Evolutionary conservation across 768 basidiomycete species (phyloP).

Genomic region (Daedaleopsis nitida): DNA sequence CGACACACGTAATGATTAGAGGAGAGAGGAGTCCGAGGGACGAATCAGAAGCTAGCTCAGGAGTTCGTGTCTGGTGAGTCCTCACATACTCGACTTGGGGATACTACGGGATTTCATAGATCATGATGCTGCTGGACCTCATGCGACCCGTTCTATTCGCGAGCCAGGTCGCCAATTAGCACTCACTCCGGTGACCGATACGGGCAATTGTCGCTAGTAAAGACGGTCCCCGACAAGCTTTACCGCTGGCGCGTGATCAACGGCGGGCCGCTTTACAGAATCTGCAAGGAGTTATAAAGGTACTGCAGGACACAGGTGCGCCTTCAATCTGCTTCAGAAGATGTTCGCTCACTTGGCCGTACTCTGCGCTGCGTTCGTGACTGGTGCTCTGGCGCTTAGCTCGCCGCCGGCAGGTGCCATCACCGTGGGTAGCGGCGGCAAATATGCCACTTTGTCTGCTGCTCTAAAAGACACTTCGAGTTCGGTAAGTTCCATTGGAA

Average conservation of each 20-base stretch:
- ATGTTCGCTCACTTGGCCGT: conserved; percentile 9
- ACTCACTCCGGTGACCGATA: background rate
- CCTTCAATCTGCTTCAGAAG: background rate
- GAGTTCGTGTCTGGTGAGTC: too few species aligned
- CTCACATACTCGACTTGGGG: too few species aligned
- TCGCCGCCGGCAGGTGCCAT: conserved; percentile 26
- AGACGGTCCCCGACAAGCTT: background rate
- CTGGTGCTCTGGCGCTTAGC: conserved; percentile 17
- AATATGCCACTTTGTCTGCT: conserved; percentile 19
- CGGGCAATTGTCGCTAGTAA: conserved; percentile 13
- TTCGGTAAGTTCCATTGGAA: conserved; percentile 10
- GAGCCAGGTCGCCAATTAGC: background rate
- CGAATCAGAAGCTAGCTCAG: too few species aligned
- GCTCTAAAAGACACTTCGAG: conserved; percentile 27
- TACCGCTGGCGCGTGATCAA: conserved; percentile 1
- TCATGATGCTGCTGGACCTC: too few species aligned
- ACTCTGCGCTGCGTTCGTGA: conserved; percentile 1
- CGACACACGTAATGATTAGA: too few species aligned
- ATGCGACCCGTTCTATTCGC: too few species aligned
- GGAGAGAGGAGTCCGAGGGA: too few species aligned
- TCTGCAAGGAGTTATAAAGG: background rate
- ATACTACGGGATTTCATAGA: too few species aligned
- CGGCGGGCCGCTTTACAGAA: background rate
- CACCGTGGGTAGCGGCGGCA: conserved; percentile 24
- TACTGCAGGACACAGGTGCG: background rate